Evolutionary conservation across 2,329 filamentous ascomycete species (phyloP).

Genomic region (Sporothrix protearum): DNA sequence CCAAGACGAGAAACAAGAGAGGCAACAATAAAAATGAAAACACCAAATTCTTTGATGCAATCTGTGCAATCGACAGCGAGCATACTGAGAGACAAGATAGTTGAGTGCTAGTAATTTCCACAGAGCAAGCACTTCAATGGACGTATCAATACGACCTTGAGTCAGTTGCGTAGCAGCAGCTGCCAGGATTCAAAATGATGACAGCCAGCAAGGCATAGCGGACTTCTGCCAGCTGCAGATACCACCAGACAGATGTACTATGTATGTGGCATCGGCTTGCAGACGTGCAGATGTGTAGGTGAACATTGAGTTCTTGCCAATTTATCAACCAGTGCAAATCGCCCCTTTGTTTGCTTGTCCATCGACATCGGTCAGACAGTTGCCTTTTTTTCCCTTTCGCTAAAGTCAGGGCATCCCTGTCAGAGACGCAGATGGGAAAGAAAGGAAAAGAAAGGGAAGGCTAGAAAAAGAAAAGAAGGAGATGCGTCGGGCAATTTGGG

Average conservation of each 20-base stretch:
- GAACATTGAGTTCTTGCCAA: neutral
- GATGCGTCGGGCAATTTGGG: neutral
- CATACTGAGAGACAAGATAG: neutral
- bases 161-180: neutral
- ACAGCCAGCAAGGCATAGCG: neutral
- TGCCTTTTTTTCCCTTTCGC: neutral
- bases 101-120: neutral
- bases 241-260: neutral
- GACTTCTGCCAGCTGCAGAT: neutral
- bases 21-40: neutral
- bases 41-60: neutral
- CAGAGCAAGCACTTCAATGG: neutral
- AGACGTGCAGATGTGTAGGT: neutral
- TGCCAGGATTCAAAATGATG: neutral
- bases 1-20: neutral
- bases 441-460: neutral
- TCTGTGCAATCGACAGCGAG: neutral
- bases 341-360: neutral
- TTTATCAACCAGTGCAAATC: neutral
- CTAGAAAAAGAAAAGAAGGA: neutral
- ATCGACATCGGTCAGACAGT: neutral
- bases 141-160: neutral
- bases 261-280: slow-evolving; percentile 2
- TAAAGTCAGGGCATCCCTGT: neutral
- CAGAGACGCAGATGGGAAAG: neutral